A percentile compares a stretch with the other conserved stretches of the same genome.
Conservation (phyloP, 495 filamentous ascomycete species). For the Neurospora sp. region DNA sequence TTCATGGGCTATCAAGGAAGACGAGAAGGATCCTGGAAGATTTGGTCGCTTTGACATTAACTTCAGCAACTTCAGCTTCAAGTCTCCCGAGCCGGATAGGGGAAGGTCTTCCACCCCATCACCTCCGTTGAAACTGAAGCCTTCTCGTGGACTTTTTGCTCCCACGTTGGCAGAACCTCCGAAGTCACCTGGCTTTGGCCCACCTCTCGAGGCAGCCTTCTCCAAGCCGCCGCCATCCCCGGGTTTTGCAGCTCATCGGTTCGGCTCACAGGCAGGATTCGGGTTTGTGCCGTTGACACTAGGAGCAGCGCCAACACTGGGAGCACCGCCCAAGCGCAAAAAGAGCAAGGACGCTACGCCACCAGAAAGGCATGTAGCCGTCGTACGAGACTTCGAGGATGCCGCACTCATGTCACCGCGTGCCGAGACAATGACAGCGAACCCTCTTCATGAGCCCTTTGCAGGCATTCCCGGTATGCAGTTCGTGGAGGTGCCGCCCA, state of each 20-base stretch:
- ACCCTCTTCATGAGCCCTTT: conserved; percentile 36
- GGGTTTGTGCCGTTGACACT: conserved; percentile 26
- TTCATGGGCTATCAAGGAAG: conserved; percentile 39
- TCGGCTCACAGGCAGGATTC: conserved; percentile 20
- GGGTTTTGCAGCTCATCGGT: conserved; percentile 30
- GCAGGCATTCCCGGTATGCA: conserved; percentile 30
- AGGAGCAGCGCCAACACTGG: conserved; percentile 7
- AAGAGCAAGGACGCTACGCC: conserved; percentile 9
- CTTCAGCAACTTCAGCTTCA: conserved; percentile 9
- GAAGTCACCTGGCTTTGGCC: conserved; percentile 10
- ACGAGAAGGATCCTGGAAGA: conserved; percentile 27
- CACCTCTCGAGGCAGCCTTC: conserved; percentile 10
- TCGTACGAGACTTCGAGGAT: conserved; percentile 25
- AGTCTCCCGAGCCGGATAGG: conserved; percentile 13
- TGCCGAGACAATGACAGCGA: conserved; percentile 42
- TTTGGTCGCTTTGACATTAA: conserved; percentile 32
- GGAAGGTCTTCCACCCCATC: conserved; percentile 14
- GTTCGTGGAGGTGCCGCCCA: conserved; percentile 38
- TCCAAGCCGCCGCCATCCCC: conserved; percentile 29
- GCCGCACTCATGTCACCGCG: conserved; percentile 41
- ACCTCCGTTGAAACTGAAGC: conserved; percentile 21
- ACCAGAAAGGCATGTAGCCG: conserved; percentile 18
- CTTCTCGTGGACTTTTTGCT: conserved; percentile 15
- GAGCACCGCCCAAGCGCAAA: conserved; percentile 5
- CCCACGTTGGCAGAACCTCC: conserved; percentile 7